phyloP scores from a whole-genome alignment of 208 protist species.

The Trypanosoma lewisi region DNA sequence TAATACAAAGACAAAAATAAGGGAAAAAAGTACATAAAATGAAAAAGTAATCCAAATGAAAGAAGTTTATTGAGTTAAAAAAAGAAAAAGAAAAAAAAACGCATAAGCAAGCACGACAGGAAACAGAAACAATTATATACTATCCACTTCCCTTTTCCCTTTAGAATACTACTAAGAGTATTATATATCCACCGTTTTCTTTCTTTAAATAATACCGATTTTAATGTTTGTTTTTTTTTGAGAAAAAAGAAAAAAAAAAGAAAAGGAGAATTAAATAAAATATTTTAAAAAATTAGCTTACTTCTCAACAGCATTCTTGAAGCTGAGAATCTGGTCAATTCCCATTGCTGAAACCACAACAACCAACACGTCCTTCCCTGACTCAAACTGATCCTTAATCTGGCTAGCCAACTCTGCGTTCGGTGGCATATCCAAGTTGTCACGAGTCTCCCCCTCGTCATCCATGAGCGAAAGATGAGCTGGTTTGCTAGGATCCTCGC shows the following conservation, averaged over 20 bases:
- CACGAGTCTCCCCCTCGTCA: conserved; percentile 91
- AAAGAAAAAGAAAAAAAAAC: conserved; percentile 17
- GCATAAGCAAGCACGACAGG: conserved; percentile 17
- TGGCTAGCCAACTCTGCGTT: conserved; percentile 88
- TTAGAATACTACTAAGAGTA: too few species aligned
- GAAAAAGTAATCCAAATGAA: conserved; percentile 20
- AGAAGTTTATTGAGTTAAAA: conserved; percentile 9
- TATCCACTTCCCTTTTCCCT: too few species aligned
- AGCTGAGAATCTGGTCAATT: conserved; percentile 92
- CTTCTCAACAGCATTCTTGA: conserved; percentile 88
- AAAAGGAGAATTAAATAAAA: conserved; percentile 10
- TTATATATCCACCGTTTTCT: too few species aligned
- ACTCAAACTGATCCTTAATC: conserved; percentile 91
- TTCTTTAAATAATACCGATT: conserved; percentile 3
- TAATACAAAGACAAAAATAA: conserved; percentile 18
- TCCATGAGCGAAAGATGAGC: conserved; percentile 89
- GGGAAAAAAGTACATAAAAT: conserved; percentile 12
- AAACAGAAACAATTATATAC: conserved; percentile 19
- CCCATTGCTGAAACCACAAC: conserved; percentile 94
- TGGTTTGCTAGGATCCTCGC: conserved; percentile 59
- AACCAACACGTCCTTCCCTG: conserved; percentile 94
- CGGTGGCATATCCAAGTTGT: conserved; percentile 94
- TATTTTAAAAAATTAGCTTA: conserved; percentile 20
- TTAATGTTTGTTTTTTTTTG: background rate
- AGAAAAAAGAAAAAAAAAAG: conserved; percentile 13